These are phyloP conservation scores for Neoboletus subvelutipes DNA, from an alignment of 768 basidiomycete genomes.

Conservation along the genomic window DNA sequence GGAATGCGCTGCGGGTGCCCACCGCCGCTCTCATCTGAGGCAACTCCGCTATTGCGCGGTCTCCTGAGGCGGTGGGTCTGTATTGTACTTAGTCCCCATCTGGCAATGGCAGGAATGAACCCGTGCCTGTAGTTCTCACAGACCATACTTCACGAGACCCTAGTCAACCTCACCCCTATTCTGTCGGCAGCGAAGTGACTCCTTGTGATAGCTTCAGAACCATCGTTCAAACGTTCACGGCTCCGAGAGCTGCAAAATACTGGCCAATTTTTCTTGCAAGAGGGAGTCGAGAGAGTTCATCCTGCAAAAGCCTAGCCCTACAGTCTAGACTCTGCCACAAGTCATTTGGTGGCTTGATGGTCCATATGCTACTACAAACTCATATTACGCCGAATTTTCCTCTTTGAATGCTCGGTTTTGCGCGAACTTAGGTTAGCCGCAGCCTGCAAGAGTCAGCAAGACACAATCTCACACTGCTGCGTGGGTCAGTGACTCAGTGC, in stretches of 20 bases:
- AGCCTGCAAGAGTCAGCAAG: background rate
- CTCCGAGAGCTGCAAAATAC: slow-evolving; percentile 9
- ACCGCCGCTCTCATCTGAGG: slow-evolving; percentile 12
- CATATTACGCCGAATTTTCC: slow-evolving; percentile 5
- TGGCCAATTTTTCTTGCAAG: background rate
- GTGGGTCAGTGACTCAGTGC: slow-evolving; percentile 3
- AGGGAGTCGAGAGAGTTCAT: background rate
- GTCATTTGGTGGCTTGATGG: slow-evolving; percentile 33
- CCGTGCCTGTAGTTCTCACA: slow-evolving; percentile 16
- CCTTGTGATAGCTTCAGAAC: slow-evolving; percentile 7
- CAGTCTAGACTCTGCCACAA: slow-evolving; percentile 16
- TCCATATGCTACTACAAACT: slow-evolving; percentile 4
- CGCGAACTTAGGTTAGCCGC: background rate
- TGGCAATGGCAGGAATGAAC: slow-evolving; percentile 5
- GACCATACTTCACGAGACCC: background rate
- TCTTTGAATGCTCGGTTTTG: background rate
- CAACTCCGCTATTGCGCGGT: slow-evolving; percentile 15
- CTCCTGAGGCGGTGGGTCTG: slow-evolving; percentile 10
- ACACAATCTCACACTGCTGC: slow-evolving; percentile 15
- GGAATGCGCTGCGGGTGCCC: slow-evolving; percentile 10
- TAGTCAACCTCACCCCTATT: background rate
- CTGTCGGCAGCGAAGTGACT: slow-evolving; percentile 11
- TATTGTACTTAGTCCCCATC: slow-evolving; percentile 7
- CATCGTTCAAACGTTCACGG: slow-evolving; percentile 13
- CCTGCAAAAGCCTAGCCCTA: background rate